phyloP scores from a whole-genome alignment of 2,329 filamentous ascomycete genomes.

The Beauveria caledonica region DNA sequence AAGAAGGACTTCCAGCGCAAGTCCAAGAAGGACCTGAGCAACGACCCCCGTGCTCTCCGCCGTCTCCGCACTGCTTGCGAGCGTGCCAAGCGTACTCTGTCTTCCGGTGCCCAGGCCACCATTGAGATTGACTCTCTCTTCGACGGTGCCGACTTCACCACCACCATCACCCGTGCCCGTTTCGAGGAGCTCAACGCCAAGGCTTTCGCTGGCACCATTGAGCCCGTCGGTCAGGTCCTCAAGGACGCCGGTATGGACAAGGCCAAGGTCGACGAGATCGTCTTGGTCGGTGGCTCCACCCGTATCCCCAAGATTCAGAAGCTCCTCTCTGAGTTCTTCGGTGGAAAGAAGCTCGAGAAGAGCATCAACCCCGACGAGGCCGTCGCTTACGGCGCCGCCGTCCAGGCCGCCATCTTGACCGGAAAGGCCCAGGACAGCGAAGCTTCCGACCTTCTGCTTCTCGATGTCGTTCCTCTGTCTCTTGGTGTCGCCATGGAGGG shows the following conservation, averaged over 20 bases:
- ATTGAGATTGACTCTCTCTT: constrained; percentile 98
- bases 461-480: constrained; percentile 93
- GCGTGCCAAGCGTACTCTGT: constrained; percentile 97
- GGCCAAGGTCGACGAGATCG: constrained; percentile 89
- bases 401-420: constrained; percentile 96
- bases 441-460: constrained; percentile 85
- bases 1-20: constrained; percentile 91
- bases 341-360: constrained; percentile 95
- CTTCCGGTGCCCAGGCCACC: constrained; percentile 84
- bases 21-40: constrained; percentile 87
- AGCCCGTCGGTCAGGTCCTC: constrained; percentile 96
- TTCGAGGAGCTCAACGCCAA: constrained; percentile 99
- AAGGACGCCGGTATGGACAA: constrained; percentile 98
- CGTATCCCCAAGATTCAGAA: constrained; percentile 97
- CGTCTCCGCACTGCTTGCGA: constrained; percentile 96
- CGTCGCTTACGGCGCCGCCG: constrained; percentile 93
- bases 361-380: constrained; percentile 99
- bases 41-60: constrained; percentile 85
- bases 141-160: constrained; percentile 94
- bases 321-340: constrained; percentile 93
- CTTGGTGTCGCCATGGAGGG: constrained; percentile 99
- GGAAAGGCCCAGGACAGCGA: constrained; percentile 96
- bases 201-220: constrained; percentile 98
- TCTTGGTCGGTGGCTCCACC: constrained; percentile 95
- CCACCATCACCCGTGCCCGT: constrained; percentile 96